Evolutionary conservation across 2,329 filamentous ascomycete species (phyloP).

Genomic region (Cercospora sojina): DNA sequence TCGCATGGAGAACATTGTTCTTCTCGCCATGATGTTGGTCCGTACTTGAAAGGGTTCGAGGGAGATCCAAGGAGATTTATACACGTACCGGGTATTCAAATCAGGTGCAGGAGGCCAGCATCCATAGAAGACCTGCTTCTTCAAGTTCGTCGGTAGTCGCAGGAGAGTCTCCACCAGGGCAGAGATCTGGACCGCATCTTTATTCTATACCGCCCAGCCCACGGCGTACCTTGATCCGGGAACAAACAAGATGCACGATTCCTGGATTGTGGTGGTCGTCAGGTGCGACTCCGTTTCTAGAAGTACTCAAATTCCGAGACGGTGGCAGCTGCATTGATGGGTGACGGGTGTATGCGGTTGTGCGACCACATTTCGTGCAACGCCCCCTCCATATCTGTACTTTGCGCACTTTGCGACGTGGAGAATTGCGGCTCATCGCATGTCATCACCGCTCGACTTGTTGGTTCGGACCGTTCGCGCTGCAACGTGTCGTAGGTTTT

Average conservation of each 20-base stretch:
- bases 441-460: not conserved
- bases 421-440: slow-evolving; percentile 9
- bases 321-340: slow-evolving; percentile 17
- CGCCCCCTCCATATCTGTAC: slow-evolving; percentile 7
- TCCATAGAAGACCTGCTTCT: not conserved
- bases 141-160: slow-evolving; percentile 3
- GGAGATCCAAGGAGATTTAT: not conserved
- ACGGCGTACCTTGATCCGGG: slow-evolving; percentile 17
- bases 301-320: slow-evolving; percentile 22
- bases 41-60: not conserved
- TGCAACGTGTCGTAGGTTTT: not conserved
- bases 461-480: slow-evolving; percentile 6
- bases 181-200: slow-evolving; percentile 13
- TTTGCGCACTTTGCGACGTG: slow-evolving; percentile 2
- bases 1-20: not conserved
- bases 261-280: slow-evolving; percentile 19
- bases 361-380: slow-evolving; percentile 18
- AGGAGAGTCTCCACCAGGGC: slow-evolving; percentile 13
- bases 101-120: not conserved
- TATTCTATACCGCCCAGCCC: slow-evolving; percentile 11
- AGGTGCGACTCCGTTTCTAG: slow-evolving; percentile 21
- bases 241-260: slow-evolving; percentile 19
- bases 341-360: slow-evolving; percentile 16
- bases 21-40: not conserved
- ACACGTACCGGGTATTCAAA: not conserved